Percentiles rank a stretch among this genome's conserved stretches.
These are phyloP conservation scores for Aspergillus melleus DNA, from an alignment of 2,329 filamentous ascomycete genomes.

Conservation along the genomic window DNA sequence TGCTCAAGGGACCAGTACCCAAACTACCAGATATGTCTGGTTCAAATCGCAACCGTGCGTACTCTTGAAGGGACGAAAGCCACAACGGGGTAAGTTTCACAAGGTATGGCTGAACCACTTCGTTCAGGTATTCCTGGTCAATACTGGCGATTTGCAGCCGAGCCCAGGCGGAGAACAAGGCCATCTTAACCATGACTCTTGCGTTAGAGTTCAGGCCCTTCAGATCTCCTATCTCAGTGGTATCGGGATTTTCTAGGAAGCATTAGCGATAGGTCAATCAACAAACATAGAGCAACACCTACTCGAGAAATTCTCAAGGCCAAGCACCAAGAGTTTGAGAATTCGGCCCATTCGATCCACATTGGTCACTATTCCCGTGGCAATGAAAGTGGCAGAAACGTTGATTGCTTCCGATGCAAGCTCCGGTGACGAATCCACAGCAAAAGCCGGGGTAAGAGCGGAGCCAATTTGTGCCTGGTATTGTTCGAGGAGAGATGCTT, in stretches of 20 bases:
- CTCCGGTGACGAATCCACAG: constrained; percentile 91
- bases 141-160: constrained; percentile 92
- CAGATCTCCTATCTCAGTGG: constrained; percentile 86
- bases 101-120: constrained; percentile 88
- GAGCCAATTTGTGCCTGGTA: constrained; percentile 99
- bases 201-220: constrained; percentile 93
- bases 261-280: constrained; percentile 10
- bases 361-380: constrained; percentile 95
- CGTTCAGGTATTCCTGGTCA: constrained; percentile 84
- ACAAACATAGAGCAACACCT: constrained; percentile 22
- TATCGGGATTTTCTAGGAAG: constrained; percentile 63
- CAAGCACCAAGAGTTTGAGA: constrained; percentile 85
- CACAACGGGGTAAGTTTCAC: constrained; percentile 87
- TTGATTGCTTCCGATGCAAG: constrained; percentile 94
- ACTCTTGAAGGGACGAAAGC: constrained; percentile 90
- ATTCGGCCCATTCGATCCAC: constrained; percentile 99
- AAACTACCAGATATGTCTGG: constrained; percentile 93
- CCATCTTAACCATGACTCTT: constrained; percentile 97
- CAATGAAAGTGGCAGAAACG: constrained; percentile 96
- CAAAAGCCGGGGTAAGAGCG: constrained; percentile 92
- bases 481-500: constrained; percentile 92
- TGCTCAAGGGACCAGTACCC: constrained; percentile 76
- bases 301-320: constrained; percentile 87
- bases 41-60: constrained; percentile 89
- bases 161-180: constrained; percentile 95